Base-by-base conservation (phyloP, 495 filamentous ascomycete species). In the Penicillium longicatenatum region DNA sequence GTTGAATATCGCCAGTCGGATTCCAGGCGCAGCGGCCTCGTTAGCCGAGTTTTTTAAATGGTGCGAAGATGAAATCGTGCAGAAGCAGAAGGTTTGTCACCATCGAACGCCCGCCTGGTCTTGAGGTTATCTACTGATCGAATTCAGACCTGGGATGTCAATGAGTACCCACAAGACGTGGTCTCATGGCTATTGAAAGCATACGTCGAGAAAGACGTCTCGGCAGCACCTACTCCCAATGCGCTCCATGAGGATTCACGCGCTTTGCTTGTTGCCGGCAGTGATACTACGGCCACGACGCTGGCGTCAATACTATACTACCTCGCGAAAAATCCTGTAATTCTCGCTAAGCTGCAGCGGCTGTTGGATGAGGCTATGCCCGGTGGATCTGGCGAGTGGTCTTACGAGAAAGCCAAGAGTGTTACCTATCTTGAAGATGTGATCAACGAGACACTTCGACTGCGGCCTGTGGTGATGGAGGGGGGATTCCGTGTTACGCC, bases 381-480 rank as follows among this genome's bases (percentile, higher is more conserved):
- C 7, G 9, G 11, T 11, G 49, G 49, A 12, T 20, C 49, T 16
- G 3, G 12, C 14, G 49, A 51, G 49, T 42, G 35, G 50, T 26
- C 35, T 9, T 43, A 53, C 12, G 21, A 42, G 11, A 43, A 26
- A 10, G 16, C n/a, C 16, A 53, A 44, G 37, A 37, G 22, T 4
- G 20, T 52, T 1, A n/a, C 33, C 11, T 53, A 53, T 22, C 19
- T 53, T 17, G 50, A 53, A 2, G 39, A 42, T 24, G 14, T 53
- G 5, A 53, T 53, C 16, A 31, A 43, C 10, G 50, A 53, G 60
- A 69, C 76, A 1, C 71, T 86, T 6, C 71, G 84, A 11, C 61
- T 86, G 5, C 33, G 39, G 19, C 55, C 55, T 2, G 21, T 47
- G 0, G 26, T 51, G 1, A 33, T 37, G 12, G 19, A n/a, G 10